These are phyloP conservation scores for Fragilariopsis cylindrus DNA, from an alignment of 108 stramenopile species.

Conservation along the genomic window DNA sequence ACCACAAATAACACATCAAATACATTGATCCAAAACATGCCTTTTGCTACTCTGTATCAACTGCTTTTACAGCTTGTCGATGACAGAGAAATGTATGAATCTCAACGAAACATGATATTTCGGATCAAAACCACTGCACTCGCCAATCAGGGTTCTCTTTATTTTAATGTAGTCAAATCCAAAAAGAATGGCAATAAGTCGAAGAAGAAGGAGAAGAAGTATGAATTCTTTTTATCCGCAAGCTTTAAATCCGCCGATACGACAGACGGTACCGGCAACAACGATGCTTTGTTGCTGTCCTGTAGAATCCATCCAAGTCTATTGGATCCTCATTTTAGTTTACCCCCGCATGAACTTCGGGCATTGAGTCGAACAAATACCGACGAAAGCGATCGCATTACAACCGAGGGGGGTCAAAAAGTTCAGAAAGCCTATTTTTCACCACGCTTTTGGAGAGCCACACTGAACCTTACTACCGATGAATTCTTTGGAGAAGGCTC, in stretches of 20 bases:
- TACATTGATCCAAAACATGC: constrained; percentile 8
- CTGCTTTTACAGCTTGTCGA: neutral
- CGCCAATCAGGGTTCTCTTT: neutral
- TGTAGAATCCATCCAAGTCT: constrained; percentile 19
- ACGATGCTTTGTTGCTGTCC: neutral
- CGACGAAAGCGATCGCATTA: neutral
- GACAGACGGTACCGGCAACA: neutral
- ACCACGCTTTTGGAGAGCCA: constrained; percentile 19
- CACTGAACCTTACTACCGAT: constrained; percentile 5
- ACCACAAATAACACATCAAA: neutral
- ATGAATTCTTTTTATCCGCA: neutral
- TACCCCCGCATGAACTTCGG: constrained; percentile 23
- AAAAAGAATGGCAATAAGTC: neutral
- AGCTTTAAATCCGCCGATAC: neutral
- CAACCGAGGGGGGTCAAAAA: constrained; percentile 19
- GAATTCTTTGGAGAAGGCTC: constrained; percentile 1
- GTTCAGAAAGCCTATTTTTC: constrained; percentile 18
- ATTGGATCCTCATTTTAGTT: constrained; percentile 26
- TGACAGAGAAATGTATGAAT: constrained; percentile 17
- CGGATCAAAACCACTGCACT: neutral
- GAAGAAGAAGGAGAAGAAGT: neutral
- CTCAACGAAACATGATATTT: constrained; percentile 9
- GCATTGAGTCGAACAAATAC: constrained; percentile 23
- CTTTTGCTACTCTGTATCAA: constrained; percentile 17
- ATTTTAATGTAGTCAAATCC: constrained; percentile 32